Evolutionary conservation across 108 stramenopile genomes (phyloP).

Genomic region (Aurantiochytrium sp.): DNA sequence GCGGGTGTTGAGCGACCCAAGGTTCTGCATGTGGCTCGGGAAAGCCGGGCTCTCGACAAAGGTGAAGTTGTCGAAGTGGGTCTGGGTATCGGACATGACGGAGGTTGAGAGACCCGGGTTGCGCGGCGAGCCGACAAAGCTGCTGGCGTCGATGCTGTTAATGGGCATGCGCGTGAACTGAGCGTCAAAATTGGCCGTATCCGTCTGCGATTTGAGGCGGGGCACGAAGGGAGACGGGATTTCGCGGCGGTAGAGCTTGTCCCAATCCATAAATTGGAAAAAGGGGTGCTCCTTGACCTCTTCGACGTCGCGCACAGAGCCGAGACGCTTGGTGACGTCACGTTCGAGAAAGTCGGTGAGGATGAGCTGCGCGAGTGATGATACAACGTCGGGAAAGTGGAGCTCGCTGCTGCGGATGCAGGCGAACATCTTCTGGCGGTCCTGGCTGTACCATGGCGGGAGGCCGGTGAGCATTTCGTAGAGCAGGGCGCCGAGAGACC

Average conservation of each 20-base stretch:
- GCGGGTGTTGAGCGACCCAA: not conserved
- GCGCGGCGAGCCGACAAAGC: not conserved
- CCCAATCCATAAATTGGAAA: conserved; percentile 46
- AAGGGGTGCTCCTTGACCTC: conserved; percentile 46
- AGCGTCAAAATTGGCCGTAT: conserved; percentile 5
- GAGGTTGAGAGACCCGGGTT: not conserved
- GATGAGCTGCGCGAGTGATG: conserved; percentile 7
- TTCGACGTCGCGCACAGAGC: not conserved
- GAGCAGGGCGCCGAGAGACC: conserved; percentile 45
- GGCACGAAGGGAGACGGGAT: conserved; percentile 35
- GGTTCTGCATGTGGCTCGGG: not conserved
- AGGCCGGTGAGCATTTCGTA: conserved; percentile 53
- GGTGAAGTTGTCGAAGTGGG: not conserved
- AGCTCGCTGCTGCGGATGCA: conserved; percentile 40
- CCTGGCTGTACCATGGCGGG: conserved; percentile 51
- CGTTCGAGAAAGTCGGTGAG: conserved; percentile 34
- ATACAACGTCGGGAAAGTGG: conserved; percentile 39
- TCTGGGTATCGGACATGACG: not conserved
- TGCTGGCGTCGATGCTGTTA: conserved; percentile 18
- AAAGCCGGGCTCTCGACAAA: not conserved
- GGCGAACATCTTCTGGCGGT: conserved; percentile 43
- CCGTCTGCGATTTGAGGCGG: not conserved
- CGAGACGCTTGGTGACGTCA: conserved; percentile 32
- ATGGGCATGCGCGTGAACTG: conserved; percentile 20
- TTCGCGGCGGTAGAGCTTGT: conserved; percentile 26